Base-by-base conservation (phyloP, 371 early-diverging fungal genomes). In the Syncephalis plumigaleata region DNA sequence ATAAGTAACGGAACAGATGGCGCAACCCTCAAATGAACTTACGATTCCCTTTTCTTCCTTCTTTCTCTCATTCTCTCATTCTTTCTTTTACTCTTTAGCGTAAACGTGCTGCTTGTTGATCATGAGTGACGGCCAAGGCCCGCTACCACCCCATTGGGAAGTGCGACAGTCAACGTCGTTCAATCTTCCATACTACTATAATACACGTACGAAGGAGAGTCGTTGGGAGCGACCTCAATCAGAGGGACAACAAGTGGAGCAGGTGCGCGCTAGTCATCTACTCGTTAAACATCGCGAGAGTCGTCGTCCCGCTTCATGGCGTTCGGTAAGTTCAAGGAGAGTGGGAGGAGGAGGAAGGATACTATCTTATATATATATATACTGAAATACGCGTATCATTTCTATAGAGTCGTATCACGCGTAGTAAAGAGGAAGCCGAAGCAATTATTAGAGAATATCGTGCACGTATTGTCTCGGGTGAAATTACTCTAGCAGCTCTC, bases 261-360 rank as follows among this genome's bases (percentile, higher is more conserved):
- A 42, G 45, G 74, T 94, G 36, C 67, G 89, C 5, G 91, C 88
- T 15, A 80, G 81, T 40, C 97, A 96, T 55, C 64, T 96, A 43
- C 66, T 96, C 11, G 90, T 91, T 47, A 96, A 96, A 64, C 93
- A 93, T 58, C 57, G 54, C 21, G 81, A 76, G 9, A 86, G 86
- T 9, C 68, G 97, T 44, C 68, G 89, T 36, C 96, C 97, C 18
- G 75, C 77, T 51, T 89, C 91, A 9, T 94, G 95, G 93, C 74
- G 71, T 58, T 73, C 84, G 64, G 87, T 78, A 57, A 36, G 60
- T 48, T 2, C 24, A 17, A 15, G 17, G 22, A 20, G 31, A 31
- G 11, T 31, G 31, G 11, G 11, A 7, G 31, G n/a, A n/a, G n/a
- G n/a, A n/a, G n/a, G n/a, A n/a, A n/a, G n/a, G n/a, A n/a, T n/a